Percentiles rank a stretch among this genome's conserved stretches.
Conservation (phyloP, 805 yeast genomes). For the Candida hispaniensis region DNA sequence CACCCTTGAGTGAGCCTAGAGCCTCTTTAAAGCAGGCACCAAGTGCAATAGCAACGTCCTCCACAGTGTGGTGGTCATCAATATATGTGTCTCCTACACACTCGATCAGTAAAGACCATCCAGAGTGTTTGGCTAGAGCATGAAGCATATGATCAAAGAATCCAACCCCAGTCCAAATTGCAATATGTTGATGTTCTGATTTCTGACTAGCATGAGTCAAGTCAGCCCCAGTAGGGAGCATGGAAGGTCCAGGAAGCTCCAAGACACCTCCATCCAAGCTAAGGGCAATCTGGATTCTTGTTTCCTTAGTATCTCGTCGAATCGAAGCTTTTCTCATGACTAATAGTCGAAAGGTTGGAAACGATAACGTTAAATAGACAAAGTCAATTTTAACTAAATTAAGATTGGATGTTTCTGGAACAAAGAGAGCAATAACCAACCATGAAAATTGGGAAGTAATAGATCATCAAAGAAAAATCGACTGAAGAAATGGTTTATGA, state of each 20-base stretch:
- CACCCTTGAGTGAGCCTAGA: slow-evolving; percentile 79
- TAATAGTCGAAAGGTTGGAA: no score
- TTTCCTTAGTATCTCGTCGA: slow-evolving; percentile 80
- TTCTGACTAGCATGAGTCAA: slow-evolving; percentile 54
- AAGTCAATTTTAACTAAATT: no score
- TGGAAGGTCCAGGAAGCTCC: slow-evolving; percentile 43
- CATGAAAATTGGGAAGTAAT: no score
- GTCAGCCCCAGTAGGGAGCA: slow-evolving; percentile 33
- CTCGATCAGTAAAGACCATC: slow-evolving; percentile 85
- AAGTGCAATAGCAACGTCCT: slow-evolving; percentile 87
- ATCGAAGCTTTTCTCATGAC: slow-evolving; percentile 42
- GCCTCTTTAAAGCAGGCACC: slow-evolving; percentile 87
- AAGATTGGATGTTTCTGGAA: no score
- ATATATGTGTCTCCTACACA: slow-evolving; percentile 92
- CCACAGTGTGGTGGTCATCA: slow-evolving; percentile 95
- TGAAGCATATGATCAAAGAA: slow-evolving; percentile 96
- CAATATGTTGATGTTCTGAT: slow-evolving; percentile 60
- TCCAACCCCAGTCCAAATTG: slow-evolving; percentile 85
- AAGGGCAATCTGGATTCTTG: slow-evolving; percentile 78
- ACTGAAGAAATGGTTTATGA: no score
- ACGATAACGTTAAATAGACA: no score
- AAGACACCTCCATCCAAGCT: slow-evolving; percentile 80
- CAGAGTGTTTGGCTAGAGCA: slow-evolving; percentile 92
- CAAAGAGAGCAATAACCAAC: no score
- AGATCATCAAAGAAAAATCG: no score